phyloP scores from a whole-genome alignment of 148 eudicot species.

The Spergularia marina region DNA sequence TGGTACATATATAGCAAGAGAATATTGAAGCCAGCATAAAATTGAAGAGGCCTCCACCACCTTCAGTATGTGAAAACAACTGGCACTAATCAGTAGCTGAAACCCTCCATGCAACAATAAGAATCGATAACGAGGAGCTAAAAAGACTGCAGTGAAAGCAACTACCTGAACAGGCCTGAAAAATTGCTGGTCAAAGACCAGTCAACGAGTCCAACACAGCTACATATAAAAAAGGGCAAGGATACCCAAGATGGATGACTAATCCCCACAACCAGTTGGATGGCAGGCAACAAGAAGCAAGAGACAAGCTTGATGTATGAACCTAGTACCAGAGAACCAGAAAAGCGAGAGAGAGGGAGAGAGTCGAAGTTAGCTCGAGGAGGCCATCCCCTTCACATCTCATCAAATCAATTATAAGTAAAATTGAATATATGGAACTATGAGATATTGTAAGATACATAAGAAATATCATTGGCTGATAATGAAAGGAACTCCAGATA shows the following conservation, averaged over 20 bases:
- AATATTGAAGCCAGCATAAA: conserved; percentile 70
- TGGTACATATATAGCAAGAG: conserved; percentile 76
- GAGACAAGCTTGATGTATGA: conserved; percentile 61
- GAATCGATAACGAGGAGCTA: background rate
- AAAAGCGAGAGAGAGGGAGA: conserved; percentile 19
- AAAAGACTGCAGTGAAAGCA: conserved; percentile 1
- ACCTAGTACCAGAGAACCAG: conserved; percentile 41
- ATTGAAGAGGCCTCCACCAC: conserved; percentile 91
- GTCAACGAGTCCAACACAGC: conserved; percentile 92
- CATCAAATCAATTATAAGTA: background rate
- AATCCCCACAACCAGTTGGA: conserved; percentile 82
- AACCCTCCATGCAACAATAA: background rate
- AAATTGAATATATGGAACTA: background rate
- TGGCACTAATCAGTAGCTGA: conserved; percentile 3
- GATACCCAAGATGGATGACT: conserved; percentile 96
- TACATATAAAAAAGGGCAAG: conserved; percentile 79
- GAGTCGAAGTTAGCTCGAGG: conserved; percentile 9
- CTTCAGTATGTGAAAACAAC: conserved; percentile 38
- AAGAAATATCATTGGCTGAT: conserved; percentile 20
- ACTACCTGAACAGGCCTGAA: conserved; percentile 60
- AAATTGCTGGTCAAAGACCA: conserved; percentile 99
- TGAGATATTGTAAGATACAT: background rate
- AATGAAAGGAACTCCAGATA: background rate
- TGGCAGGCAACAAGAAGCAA: conserved; percentile 74
- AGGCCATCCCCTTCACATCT: background rate